Evolutionary conservation across 306 rosid species (phyloP).

Genomic region (Sindora glabra): DNA sequence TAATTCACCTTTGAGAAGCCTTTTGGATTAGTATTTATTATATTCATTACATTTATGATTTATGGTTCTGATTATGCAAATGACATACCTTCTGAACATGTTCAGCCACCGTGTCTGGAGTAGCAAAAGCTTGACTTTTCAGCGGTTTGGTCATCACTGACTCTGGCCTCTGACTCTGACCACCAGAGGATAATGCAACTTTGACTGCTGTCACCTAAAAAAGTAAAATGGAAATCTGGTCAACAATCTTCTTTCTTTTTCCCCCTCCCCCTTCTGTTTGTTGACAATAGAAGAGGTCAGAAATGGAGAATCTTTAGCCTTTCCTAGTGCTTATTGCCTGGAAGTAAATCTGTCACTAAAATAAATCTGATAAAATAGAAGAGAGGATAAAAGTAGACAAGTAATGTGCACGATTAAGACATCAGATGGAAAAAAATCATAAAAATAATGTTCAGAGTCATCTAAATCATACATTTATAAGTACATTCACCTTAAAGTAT

Average conservation of each 20-base stretch:
- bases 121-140: constrained; percentile 89
- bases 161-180: constrained; percentile 66
- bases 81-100: constrained; percentile 72
- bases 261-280: background rate
- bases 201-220: constrained; percentile 88
- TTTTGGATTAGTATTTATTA: background rate
- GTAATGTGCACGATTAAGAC: background rate
- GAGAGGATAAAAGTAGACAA: background rate
- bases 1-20: background rate
- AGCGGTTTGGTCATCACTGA: constrained; percentile 74
- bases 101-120: constrained; percentile 94
- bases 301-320: background rate
- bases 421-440: background rate
- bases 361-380: background rate
- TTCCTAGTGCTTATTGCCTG: constrained; percentile 1
- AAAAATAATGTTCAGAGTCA: background rate
- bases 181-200: constrained; percentile 71
- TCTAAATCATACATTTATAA: too few species aligned
- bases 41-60: constrained; percentile 3
- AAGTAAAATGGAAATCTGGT: constrained; percentile 14
- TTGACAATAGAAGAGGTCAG: background rate
- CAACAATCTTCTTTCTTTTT: background rate
- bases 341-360: background rate
- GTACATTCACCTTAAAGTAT: background rate
- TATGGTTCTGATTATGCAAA: background rate